These are phyloP conservation scores for Teratosphaeria zuluensis DNA, from an alignment of 2,329 filamentous ascomycete genomes.

Conservation along the genomic window DNA sequence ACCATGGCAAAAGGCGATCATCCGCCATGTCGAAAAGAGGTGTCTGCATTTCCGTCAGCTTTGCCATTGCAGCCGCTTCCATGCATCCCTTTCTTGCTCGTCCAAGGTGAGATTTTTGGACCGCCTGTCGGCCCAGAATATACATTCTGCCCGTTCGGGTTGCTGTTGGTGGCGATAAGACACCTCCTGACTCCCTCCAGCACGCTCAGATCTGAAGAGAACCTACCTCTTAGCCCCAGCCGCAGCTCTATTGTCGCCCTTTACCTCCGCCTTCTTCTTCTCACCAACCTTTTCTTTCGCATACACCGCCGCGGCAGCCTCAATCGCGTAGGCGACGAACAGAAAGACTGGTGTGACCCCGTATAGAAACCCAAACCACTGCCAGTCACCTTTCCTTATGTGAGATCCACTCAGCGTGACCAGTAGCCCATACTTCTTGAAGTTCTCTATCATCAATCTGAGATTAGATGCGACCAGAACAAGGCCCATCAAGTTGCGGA, in stretches of 20 bases:
- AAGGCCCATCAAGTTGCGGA: constrained; percentile 92
- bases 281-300: constrained; percentile 59
- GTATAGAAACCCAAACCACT: constrained; percentile 52
- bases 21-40: constrained; percentile 54
- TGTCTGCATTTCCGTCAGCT: constrained; percentile 43
- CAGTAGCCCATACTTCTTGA: constrained; percentile 92
- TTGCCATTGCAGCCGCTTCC: constrained; percentile 63
- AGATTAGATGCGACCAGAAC: constrained; percentile 88
- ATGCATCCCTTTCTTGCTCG: constrained; percentile 27
- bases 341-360: constrained; percentile 84
- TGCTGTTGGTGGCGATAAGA: neutral
- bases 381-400: constrained; percentile 16
- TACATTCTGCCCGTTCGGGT: neutral
- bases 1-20: constrained; percentile 66
- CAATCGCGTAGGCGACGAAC: constrained; percentile 81
- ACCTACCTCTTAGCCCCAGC: constrained; percentile 2
- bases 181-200: neutral
- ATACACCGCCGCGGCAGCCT: constrained; percentile 70
- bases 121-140: constrained; percentile 24
- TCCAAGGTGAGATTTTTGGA: constrained; percentile 36
- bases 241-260: constrained; percentile 6
- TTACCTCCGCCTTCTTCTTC: constrained; percentile 29
- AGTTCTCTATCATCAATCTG: constrained; percentile 90
- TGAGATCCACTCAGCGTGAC: constrained; percentile 71
- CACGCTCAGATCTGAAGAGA: neutral